Percentiles rank a stretch among this genome's conserved stretches.
Evolutionary conservation across 495 filamentous ascomycete species (phyloP).

Genomic region (Hyaloscypha hepaticicola): DNA sequence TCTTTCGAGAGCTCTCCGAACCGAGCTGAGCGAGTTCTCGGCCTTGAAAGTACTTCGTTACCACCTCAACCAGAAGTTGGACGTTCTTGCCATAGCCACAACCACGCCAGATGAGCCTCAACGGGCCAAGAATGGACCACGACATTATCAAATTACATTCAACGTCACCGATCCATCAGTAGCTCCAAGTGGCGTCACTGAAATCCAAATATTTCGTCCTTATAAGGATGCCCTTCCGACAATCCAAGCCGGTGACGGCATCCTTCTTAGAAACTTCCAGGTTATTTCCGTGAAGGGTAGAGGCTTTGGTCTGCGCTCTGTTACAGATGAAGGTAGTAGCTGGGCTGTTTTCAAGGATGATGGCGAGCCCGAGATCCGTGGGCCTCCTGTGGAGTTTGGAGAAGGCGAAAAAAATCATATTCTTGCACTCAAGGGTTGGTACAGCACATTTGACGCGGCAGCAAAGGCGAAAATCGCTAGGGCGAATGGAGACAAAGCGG

Average conservation of each 20-base stretch:
- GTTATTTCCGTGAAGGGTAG: slow-evolving; percentile 55
- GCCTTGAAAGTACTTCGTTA: slow-evolving; percentile 62
- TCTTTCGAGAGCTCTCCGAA: slow-evolving; percentile 49
- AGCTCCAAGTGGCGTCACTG: slow-evolving; percentile 43
- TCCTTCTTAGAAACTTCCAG: slow-evolving; percentile 73
- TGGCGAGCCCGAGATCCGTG: slow-evolving; percentile 49
- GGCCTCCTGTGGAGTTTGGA: slow-evolving; percentile 65
- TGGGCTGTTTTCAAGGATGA: slow-evolving; percentile 62
- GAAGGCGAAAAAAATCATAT: slow-evolving; percentile 58
- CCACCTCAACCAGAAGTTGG: slow-evolving; percentile 53
- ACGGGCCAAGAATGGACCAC: slow-evolving; percentile 62
- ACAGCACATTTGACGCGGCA: slow-evolving; percentile 34
- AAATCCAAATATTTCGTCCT: slow-evolving; percentile 73
- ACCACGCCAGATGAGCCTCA: slow-evolving; percentile 51
- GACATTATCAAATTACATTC: slow-evolving; percentile 68
- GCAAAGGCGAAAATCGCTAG: slow-evolving; percentile 36
- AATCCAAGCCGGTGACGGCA: slow-evolving; percentile 66
- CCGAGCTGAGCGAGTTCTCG: slow-evolving; percentile 64
- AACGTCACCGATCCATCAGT: slow-evolving; percentile 66
- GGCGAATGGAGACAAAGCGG: slow-evolving; percentile 29
- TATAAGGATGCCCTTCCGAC: slow-evolving; percentile 69
- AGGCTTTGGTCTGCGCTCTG: slow-evolving; percentile 46
- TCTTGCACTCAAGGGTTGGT: slow-evolving; percentile 54
- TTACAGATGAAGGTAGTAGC: slow-evolving; percentile 40
- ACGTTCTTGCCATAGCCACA: slow-evolving; percentile 68